Evolutionary conservation across 306 rosid species (phyloP).

Genomic region (Amphicarpaea edgeworthii): DNA sequence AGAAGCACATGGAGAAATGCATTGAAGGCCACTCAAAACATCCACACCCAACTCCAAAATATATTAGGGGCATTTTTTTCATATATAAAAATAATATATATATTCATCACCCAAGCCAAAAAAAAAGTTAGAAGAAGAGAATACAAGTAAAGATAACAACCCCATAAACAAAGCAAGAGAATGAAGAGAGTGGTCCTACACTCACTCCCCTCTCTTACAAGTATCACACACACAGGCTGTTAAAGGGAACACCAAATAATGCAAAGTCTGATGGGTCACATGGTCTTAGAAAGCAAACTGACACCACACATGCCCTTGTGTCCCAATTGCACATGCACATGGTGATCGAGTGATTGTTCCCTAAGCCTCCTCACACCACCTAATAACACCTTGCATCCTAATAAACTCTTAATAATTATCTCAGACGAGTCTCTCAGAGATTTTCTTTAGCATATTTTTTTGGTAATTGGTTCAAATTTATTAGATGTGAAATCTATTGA

Average conservation of each 20-base stretch:
- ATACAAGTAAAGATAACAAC: constrained; percentile 48
- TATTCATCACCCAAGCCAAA: constrained; percentile 41
- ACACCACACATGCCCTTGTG: constrained; percentile 91
- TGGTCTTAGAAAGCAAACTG: constrained; percentile 79
- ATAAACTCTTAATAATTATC: constrained; percentile 49
- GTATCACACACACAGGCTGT: constrained; percentile 77
- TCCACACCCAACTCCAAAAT: constrained; percentile 59
- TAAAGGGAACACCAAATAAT: constrained; percentile 69
- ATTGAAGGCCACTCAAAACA: constrained; percentile 56
- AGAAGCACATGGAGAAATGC: constrained; percentile 60
- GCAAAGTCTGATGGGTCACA: constrained; percentile 76
- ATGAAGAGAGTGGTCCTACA: constrained; percentile 60
- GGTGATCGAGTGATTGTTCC: constrained; percentile 75
- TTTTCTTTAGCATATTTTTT: too few species aligned
- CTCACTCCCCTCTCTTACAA: constrained; percentile 45
- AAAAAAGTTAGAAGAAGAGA: constrained; percentile 51
- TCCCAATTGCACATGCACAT: constrained; percentile 75
- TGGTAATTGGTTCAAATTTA: too few species aligned
- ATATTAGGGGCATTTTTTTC: constrained; percentile 29
- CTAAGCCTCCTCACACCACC: constrained; percentile 52
- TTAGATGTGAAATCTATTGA: too few species aligned
- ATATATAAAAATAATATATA: too few species aligned
- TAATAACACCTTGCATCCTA: constrained; percentile 45
- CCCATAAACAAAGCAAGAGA: constrained; percentile 51
- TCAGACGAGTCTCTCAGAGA: too few species aligned